Conservation (phyloP, 805 yeast genomes). For the Pichia scutulata region DNA sequence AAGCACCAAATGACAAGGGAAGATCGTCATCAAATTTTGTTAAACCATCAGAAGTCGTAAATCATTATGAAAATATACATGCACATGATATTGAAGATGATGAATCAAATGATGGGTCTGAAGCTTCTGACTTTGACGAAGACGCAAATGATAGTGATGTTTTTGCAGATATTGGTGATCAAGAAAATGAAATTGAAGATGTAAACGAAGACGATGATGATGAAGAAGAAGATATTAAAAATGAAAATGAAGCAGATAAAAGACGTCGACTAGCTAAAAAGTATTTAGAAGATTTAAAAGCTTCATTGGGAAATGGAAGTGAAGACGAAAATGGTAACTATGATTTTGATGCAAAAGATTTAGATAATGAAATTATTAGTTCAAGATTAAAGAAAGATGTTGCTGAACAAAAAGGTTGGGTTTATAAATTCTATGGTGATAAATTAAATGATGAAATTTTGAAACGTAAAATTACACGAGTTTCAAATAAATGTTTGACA, state of each 20-base stretch:
- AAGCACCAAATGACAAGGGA: background rate
- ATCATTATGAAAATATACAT: background rate
- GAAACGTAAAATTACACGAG: conserved; percentile 36
- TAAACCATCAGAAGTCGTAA: background rate
- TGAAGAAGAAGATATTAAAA: conserved; percentile 65
- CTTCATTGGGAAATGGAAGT: conserved; percentile 27
- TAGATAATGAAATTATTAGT: conserved; percentile 80
- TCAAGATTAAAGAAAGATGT: conserved; percentile 79
- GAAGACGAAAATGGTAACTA: conserved; percentile 21
- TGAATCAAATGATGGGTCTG: conserved; percentile 27
- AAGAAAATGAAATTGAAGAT: conserved; percentile 21
- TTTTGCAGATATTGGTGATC: conserved; percentile 22
- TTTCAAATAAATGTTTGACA: conserved; percentile 55
- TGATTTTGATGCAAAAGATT: conserved; percentile 81
- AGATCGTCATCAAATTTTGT: conserved; percentile 14
- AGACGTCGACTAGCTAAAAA: conserved; percentile 91
- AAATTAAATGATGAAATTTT: conserved; percentile 36
- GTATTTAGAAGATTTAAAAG: conserved; percentile 74
- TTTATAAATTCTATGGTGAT: conserved; percentile 56
- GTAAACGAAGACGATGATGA: conserved; percentile 40
- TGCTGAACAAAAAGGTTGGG: conserved; percentile 80
- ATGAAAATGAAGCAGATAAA: conserved; percentile 85
- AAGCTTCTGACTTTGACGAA: conserved; percentile 27
- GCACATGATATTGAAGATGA: conserved; percentile 36
- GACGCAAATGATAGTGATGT: conserved; percentile 29